A percentile compares a stretch with the other conserved stretches of the same genome.
phyloP scores from a whole-genome alignment of 331 rosid species.

The Quercus lobata region DNA sequence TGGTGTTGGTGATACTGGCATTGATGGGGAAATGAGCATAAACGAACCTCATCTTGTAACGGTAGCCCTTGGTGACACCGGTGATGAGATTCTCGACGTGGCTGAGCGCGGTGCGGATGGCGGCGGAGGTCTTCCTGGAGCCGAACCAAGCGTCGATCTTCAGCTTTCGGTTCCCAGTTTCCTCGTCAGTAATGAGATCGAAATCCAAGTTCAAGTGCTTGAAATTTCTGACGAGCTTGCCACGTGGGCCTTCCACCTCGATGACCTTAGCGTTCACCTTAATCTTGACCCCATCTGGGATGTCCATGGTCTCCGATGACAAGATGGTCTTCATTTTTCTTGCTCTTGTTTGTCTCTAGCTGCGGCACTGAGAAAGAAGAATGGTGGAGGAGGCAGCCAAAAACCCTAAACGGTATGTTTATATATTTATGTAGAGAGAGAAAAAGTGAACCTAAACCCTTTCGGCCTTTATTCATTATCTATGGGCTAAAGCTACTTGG shows the following conservation, averaged over 20 bases:
- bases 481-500: no score
- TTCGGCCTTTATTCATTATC: no score
- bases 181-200: conserved; percentile 50
- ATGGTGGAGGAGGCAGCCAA: background rate
- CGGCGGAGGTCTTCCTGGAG: conserved; percentile 69
- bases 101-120: conserved; percentile 78
- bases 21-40: conserved; percentile 85
- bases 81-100: conserved; percentile 72
- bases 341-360: background rate
- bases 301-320: conserved; percentile 63
- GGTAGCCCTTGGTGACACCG: conserved; percentile 81
- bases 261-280: conserved; percentile 74
- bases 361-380: background rate
- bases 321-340: conserved; percentile 55
- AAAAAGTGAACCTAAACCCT: no score
- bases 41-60: conserved; percentile 83
- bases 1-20: conserved; percentile 48
- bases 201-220: conserved; percentile 72
- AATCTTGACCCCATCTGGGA: conserved; percentile 68
- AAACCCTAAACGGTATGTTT: background rate
- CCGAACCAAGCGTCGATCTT: conserved; percentile 79
- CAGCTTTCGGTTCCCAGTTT: conserved; percentile 47
- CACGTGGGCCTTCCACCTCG: conserved; percentile 76
- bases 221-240: conserved; percentile 58
- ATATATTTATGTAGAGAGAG: background rate